Evolutionary conservation across 2,329 filamentous ascomycete genomes (phyloP).

Genomic region (Trichophyton simii): DNA sequence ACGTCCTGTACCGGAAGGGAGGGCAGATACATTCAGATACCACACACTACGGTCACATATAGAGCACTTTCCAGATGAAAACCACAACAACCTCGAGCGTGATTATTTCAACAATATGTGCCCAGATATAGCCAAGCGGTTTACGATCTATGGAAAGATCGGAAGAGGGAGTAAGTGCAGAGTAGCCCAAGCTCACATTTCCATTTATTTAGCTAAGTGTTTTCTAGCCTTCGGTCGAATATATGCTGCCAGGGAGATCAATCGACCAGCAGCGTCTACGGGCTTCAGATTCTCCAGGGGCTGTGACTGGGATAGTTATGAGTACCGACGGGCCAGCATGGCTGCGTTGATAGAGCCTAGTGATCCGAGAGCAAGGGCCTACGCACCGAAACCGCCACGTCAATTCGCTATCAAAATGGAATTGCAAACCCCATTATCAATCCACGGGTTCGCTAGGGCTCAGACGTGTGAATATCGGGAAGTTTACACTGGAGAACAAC

Average conservation of each 20-base stretch:
- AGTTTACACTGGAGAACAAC: not conserved
- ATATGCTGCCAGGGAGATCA: not conserved
- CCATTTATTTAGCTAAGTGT: not conserved
- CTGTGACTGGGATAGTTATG: no score
- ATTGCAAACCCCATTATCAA: not conserved
- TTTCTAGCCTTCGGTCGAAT: constrained; percentile 1
- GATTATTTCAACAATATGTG: constrained; percentile 2
- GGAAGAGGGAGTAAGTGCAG: constrained; percentile 9
- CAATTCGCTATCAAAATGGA: constrained; percentile 10
- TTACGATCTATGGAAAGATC: constrained; percentile 8
- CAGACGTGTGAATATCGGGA: constrained; percentile 2
- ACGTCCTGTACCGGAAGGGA: not conserved
- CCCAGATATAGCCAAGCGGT: constrained; percentile 4
- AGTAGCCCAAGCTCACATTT: not conserved
- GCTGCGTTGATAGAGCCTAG: not conserved
- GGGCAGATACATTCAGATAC: not conserved
- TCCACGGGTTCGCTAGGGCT: not conserved
- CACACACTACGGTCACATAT: not conserved
- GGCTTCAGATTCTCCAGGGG: not conserved
- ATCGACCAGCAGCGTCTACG: not conserved
- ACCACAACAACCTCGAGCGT: not conserved
- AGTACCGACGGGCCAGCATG: not conserved
- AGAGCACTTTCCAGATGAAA: not conserved
- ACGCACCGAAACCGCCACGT: not conserved
- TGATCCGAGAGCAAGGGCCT: not conserved